Percentiles rank a stretch among this genome's conserved stretches.
phyloP scores from a whole-genome alignment of 2,329 filamentous ascomycete genomes.

The Verticillium alfalfae region DNA sequence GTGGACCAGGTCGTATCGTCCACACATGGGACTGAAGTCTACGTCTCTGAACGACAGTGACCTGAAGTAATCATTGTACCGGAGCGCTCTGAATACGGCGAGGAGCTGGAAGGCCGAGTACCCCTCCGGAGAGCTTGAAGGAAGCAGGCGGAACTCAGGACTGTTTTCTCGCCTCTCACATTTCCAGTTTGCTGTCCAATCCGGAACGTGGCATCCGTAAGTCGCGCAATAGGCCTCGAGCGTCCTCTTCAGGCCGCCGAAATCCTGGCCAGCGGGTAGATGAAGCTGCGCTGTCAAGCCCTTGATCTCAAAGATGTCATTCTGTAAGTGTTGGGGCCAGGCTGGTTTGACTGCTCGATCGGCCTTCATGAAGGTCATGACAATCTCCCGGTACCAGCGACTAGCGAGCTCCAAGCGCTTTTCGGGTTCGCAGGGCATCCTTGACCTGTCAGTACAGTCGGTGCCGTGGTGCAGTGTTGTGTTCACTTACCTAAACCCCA shows the following conservation, averaged over 20 bases:
- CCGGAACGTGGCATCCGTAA: constrained; percentile 42
- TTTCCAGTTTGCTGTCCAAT: constrained; percentile 47
- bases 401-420: constrained; percentile 46
- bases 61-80: constrained; percentile 56
- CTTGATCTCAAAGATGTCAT: constrained; percentile 45
- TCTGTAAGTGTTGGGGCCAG: constrained; percentile 52
- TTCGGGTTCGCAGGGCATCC: constrained; percentile 16
- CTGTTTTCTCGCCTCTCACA: constrained; percentile 34
- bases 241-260: constrained; percentile 49
- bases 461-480: constrained; percentile 11
- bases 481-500: constrained; percentile 44
- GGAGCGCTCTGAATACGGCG: constrained; percentile 50
- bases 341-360: constrained; percentile 52
- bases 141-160: constrained; percentile 50
- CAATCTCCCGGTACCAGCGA: constrained; percentile 46
- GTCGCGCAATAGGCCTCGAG: constrained; percentile 50
- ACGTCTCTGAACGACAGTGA: constrained; percentile 50
- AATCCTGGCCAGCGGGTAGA: constrained; percentile 48
- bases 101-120: constrained; percentile 48
- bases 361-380: constrained; percentile 46
- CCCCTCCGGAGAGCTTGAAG: constrained; percentile 25
- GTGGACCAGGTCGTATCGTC: constrained; percentile 34
- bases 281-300: constrained; percentile 48
- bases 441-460: constrained; percentile 8
- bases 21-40: constrained; percentile 37